Conservation (phyloP, 495 filamentous ascomycete genomes). For the Cryomyces minteri region DNA sequence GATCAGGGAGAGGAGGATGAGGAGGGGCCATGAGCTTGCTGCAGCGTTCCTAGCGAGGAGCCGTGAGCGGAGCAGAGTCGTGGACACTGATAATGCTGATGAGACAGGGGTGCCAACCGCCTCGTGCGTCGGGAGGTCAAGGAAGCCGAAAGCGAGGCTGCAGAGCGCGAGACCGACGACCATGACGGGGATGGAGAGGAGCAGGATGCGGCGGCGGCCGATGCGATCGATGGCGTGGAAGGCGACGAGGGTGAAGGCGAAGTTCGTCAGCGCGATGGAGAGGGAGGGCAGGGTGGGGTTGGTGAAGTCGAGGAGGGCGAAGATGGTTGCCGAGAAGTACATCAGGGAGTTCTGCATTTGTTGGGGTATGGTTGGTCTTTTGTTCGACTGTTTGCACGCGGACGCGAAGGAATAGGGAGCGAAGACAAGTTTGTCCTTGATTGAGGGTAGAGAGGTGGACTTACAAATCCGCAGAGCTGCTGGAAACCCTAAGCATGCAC, state of each 20-base stretch:
- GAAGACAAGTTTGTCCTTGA: no score
- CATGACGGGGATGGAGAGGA: slow-evolving; percentile 80
- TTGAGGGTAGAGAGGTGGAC: slow-evolving; percentile 5
- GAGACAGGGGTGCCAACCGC: not conserved
- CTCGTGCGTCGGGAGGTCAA: slow-evolving; percentile 24
- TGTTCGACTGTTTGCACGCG: not conserved
- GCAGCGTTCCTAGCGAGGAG: no score
- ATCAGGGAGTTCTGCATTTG: slow-evolving; percentile 51
- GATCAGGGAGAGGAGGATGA: slow-evolving; percentile 53
- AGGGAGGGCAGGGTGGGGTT: slow-evolving; percentile 69
- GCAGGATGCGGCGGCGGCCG: slow-evolving; percentile 62
- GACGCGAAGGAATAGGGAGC: no score
- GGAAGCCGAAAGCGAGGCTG: slow-evolving; percentile 43
- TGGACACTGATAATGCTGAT: not conserved
- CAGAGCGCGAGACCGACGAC: slow-evolving; percentile 46
- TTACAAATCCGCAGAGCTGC: slow-evolving; percentile 73
- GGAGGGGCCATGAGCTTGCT: slow-evolving; percentile 13
- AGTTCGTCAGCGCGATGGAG: slow-evolving; percentile 69
- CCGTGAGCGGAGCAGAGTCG: no score
- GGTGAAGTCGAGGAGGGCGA: slow-evolving; percentile 58
- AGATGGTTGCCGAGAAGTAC: slow-evolving; percentile 91
- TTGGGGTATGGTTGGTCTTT: slow-evolving; percentile 14
- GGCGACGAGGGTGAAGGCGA: slow-evolving; percentile 58
- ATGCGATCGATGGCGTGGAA: slow-evolving; percentile 64
- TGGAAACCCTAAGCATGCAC: slow-evolving; percentile 70